Base-by-base conservation (phyloP, 208 protist genomes). In the Acanthamoeba castellanii region DNA sequence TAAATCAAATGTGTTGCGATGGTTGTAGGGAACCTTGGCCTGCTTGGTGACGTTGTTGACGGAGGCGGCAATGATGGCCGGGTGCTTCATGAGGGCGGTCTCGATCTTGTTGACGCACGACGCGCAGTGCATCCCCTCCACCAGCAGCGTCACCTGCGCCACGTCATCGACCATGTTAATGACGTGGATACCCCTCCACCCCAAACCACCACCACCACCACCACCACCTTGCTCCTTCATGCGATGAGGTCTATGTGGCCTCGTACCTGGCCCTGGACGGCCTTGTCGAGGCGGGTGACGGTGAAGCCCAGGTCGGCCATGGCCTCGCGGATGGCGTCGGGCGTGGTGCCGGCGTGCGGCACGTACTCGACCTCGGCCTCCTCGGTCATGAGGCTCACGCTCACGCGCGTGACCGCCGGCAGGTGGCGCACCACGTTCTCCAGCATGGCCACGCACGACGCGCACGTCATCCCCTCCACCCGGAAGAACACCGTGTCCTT, bases 401-500 rank as follows among this genome's bases (percentile, higher is more conserved):
- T 74, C 22, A 74, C 66, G 11, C 7, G 22, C 2, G 66, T 74
- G 2, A 74, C 66, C 6, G 66, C 66, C 1, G 66, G 66, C 66
- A 74, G 27, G 4, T 74, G 66, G 22, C 66, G 66, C 8, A 74
- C 66, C 66, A 74, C 66, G 32, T 74, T 74, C 94, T 99, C 98
- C 34, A 99, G 98, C 30, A 96, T 97, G 8, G 96, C 96, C 25
- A 98, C 98, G 92, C 98, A 99, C 32, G 98, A 98, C 22, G 97
- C 96, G 95, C 98, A 99, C 85, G 98, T 98, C 98, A 99, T 99
- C 61, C 98, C 98, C 14, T 45, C 45, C n/a, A 85, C 42, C 42
- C 42, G 20, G 76, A 85, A 55, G 76, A 57, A 45, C 22, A 85
- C 76, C 42, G 76, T 85, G 25, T 84, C 37, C 37, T 6, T 42